Conservation (phyloP, 495 filamentous ascomycete species). For the Hypoxylon fragiforme region DNA sequence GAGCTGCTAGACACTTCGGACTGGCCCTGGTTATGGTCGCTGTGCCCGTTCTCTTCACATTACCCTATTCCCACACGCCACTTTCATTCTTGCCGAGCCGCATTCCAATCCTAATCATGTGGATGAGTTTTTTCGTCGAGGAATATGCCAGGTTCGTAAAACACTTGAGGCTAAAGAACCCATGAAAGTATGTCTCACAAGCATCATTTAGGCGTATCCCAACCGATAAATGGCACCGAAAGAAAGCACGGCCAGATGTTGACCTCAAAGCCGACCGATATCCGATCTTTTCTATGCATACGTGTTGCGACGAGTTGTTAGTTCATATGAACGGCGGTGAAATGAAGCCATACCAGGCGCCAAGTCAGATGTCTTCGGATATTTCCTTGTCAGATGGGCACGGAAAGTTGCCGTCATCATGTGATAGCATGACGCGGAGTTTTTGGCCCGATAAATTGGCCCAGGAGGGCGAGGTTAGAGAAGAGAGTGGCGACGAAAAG, state of each 20-base stretch:
- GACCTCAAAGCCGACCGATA: background rate
- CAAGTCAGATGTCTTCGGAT: constrained; percentile 31
- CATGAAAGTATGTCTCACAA: background rate
- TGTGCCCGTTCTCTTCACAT: background rate
- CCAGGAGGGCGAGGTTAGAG: background rate
- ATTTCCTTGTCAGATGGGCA: constrained; percentile 24
- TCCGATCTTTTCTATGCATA: background rate
- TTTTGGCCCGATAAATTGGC: constrained; percentile 23
- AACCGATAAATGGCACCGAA: background rate
- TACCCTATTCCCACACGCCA: constrained; percentile 8
- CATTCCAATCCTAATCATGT: constrained; percentile 6
- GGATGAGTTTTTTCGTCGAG: constrained; percentile 17
- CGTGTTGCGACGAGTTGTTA: constrained; percentile 3
- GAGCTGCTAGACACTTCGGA: constrained; percentile 11
- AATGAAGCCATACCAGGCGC: constrained; percentile 10
- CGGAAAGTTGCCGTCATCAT: constrained; percentile 33
- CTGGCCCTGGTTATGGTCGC: constrained; percentile 2
- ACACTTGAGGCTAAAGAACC: background rate
- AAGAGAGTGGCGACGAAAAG: background rate
- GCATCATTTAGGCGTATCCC: constrained; percentile 1
- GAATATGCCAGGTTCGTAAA: constrained; percentile 22
- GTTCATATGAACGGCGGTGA: constrained; percentile 19
- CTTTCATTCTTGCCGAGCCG: constrained; percentile 7
- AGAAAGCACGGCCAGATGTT: constrained; percentile 1
- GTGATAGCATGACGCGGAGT: constrained; percentile 24